Evolutionary conservation across 2,329 filamentous ascomycete genomes (phyloP), one percentile per base, ranked within the genome.

Genomic region (Aspergillus oerlinghausenensis): DNA sequence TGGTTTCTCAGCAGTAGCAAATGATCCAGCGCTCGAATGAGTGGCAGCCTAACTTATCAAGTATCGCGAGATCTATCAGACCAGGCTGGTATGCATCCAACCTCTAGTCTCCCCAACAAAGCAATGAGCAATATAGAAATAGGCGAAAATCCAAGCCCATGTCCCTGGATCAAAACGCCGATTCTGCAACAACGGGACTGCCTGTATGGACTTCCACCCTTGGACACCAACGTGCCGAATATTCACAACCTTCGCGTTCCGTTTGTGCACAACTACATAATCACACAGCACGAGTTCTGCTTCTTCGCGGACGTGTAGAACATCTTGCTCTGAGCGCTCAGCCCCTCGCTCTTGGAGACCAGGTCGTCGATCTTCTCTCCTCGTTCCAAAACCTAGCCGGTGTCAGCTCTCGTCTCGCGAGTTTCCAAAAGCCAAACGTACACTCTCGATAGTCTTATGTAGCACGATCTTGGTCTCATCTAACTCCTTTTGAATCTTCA

Each of bases 391-490:
- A 75, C 70, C 67, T 69, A 54, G 3, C 47, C 19, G 4, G 42
- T 23, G 52, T 51, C 45, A 55, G 50, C 49, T 3, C 29, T 35
- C 5, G 26, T 17, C 25, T n/a, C 11, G 8, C 25, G 1, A 23
- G 42, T 3, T 11, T 19, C 14, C 11, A n/a, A 19, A 17, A 19
- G 38, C 28, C 42, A 23, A 23, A 47, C 56, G 42, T n/a, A 61
- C 60, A 29, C 57, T 64, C 79, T 96, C 89, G 67, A 96, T 97
- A 48, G 94, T 97, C 84, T 97, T 96, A 79, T 97, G 92, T 67
- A 99, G 82, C 58, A 96, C 88, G 70, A 96, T 92, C 84, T 97
- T 97, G 59, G 93, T 97, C 82, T 97, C 92, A 70, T 97, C 92
- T 60, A 99, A 82, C 79, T 99, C 92, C 78, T 91, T 89, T 76